Base-by-base conservation (phyloP, 768 basidiomycete genomes). In the Melanogaster broomeanus region DNA sequence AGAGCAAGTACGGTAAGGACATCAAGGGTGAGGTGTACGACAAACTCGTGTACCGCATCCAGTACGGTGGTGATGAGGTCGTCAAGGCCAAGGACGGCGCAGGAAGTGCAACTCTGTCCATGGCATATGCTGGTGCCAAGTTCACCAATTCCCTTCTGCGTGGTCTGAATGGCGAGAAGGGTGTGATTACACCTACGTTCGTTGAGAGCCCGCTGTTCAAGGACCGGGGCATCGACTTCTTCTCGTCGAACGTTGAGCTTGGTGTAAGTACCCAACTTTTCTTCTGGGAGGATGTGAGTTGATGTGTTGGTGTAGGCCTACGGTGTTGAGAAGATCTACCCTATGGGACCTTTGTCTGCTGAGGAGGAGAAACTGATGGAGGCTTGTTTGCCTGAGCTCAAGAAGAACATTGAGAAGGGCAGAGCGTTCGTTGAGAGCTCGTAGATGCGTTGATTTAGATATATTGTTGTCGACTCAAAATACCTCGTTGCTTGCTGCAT, bases 331-430 rank as follows among this genome's bases (percentile, higher is more conserved):
- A 91, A 88, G 79, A 97, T 99, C 68, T 78, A 90, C 76, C 83
- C 87, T 18, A 65, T 98, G 55, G 97, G 97, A 30, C 63, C 78
- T 30, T 62, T 99, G 61, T 81, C 92, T 30, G 77, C 84, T 27
- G 81, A 87, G 66, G 97, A 99, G 77, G 72, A 94, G 80, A 82
- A 83, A 68, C 80, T 97, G 52, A 76, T 99, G 63, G 87, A 84
- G 22, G 93, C 87, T 28, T 92, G 89, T 78, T 69, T 94, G 63
- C 91, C 92, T 58, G 92, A 93, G 61, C 83, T 99, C 63, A 90
- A 90, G 84, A 94, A 90, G 85, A 98, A 97, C 84, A 96, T 98
- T 63, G 90, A 91, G 74, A 98, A 94, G 85, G 94, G 94, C 74
- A 84, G 79, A 72, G 79, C 81, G 39, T 92, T 91, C 57, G 87